Conservation (phyloP, 2,329 filamentous ascomycete genomes). For the Penicillium oxalicum region DNA sequence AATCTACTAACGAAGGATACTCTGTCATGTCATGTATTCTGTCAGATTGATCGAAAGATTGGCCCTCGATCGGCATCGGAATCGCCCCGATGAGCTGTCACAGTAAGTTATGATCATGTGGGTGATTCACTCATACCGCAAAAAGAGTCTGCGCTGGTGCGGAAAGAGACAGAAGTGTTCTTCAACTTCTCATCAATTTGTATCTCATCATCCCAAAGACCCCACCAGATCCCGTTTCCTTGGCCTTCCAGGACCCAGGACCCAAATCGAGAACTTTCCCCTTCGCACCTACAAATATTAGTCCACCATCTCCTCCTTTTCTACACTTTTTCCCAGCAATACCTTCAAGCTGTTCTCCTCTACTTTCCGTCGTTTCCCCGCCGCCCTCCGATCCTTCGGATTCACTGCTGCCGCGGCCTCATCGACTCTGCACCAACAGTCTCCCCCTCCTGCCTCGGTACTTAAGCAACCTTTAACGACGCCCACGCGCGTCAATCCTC, state of each 20-base stretch:
- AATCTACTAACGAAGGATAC: too few species aligned
- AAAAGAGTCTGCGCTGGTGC: not conserved
- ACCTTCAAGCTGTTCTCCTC: conserved; percentile 91
- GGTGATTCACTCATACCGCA: too few species aligned
- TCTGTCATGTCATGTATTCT: too few species aligned
- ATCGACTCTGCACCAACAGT: conserved; percentile 59
- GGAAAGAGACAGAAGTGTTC: conserved; percentile 9
- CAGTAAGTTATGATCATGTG: too few species aligned
- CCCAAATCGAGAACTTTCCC: conserved; percentile 5
- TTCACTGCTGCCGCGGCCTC: conserved; percentile 68
- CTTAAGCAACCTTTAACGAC: conserved; percentile 32
- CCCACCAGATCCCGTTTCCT: conserved; percentile 9
- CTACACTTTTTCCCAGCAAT: conserved; percentile 10
- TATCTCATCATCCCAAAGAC: conserved; percentile 13
- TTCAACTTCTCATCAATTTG: conserved; percentile 4
- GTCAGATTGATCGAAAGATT: too few species aligned
- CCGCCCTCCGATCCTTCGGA: conserved; percentile 64
- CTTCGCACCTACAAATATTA: conserved; percentile 4
- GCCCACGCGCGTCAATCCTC: conserved; percentile 38
- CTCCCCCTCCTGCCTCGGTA: conserved; percentile 35
- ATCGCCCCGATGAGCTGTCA: too few species aligned
- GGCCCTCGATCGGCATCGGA: too few species aligned
- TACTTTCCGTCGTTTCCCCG: conserved; percentile 60
- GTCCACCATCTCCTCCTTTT: conserved; percentile 12
- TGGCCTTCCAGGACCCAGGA: conserved; percentile 3